phyloP scores from a whole-genome alignment of 345 rosid genomes.

The Camelina sativa region DNA sequence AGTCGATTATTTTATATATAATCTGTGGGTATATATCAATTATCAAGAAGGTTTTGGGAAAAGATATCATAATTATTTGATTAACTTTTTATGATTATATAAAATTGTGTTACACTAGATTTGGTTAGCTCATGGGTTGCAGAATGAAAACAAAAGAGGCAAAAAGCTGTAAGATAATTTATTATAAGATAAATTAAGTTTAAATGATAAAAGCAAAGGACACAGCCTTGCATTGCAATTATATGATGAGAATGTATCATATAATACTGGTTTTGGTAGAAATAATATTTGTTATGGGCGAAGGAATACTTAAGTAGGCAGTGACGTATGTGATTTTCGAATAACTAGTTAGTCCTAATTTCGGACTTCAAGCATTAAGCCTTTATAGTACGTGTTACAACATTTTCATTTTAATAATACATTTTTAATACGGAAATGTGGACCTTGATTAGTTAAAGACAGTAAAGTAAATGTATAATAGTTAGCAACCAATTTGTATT shows the following conservation, averaged over 20 bases:
- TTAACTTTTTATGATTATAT: neutral
- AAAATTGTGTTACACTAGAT: conserved; percentile 38
- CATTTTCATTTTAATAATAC: neutral
- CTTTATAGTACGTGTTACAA: conserved; percentile 24
- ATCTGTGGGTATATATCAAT: conserved; percentile 17
- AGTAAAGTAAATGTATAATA: neutral
- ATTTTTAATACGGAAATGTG: conserved; percentile 12
- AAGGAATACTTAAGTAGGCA: conserved; percentile 31
- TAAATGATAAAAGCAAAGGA: conserved; percentile 23
- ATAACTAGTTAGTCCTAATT: conserved; percentile 17
- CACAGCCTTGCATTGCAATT: conserved; percentile 50
- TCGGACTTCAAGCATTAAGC: conserved; percentile 10
- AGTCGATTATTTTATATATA: neutral
- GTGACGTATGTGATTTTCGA: conserved; percentile 33
- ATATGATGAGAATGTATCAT: conserved; percentile 31
- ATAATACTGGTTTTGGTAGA: conserved; percentile 38
- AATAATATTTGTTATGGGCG: conserved; percentile 33
- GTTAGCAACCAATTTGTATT: conserved; percentile 17
- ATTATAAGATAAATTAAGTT: conserved; percentile 4
- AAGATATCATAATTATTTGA: neutral
- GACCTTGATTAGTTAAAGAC: conserved; percentile 19
- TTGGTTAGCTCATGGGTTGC: conserved; percentile 41
- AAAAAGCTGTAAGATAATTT: conserved; percentile 35
- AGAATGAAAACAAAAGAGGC: conserved; percentile 43
- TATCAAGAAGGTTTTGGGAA: conserved; percentile 4